These are phyloP conservation scores for Escovopsis sp. DNA, from an alignment of 2,329 filamentous ascomycete genomes.

Conservation along the genomic window DNA sequence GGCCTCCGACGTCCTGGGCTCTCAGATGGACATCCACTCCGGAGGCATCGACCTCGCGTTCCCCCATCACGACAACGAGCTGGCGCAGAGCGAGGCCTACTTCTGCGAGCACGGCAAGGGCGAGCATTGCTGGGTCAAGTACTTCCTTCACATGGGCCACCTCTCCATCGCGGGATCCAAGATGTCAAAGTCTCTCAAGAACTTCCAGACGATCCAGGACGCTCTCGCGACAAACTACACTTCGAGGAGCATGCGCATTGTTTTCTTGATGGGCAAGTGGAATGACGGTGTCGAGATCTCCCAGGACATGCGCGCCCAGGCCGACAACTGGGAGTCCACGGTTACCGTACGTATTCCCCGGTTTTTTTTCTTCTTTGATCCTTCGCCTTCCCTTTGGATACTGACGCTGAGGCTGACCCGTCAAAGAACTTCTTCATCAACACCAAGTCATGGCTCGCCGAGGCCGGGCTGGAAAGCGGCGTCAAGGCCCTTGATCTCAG, in stretches of 20 bases:
- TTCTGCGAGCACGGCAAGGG: slow-evolving; percentile 40
- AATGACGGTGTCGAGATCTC: slow-evolving; percentile 86
- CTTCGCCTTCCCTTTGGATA: not conserved
- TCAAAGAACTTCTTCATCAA: slow-evolving; percentile 43
- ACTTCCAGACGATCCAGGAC: slow-evolving; percentile 86
- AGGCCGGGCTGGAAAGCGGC: slow-evolving; percentile 22
- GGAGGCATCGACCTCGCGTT: slow-evolving; percentile 86
- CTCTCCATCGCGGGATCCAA: slow-evolving; percentile 73
- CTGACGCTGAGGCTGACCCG: slow-evolving; percentile 7
- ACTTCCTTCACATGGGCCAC: slow-evolving; percentile 93
- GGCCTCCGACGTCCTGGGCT: slow-evolving; percentile 77
- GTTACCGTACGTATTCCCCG: slow-evolving; percentile 39
- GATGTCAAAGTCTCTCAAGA: slow-evolving; percentile 93
- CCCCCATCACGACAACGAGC: slow-evolving; percentile 85
- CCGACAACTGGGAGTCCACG: slow-evolving; percentile 65
- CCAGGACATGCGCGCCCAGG: slow-evolving; percentile 60
- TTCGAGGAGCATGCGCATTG: slow-evolving; percentile 63
- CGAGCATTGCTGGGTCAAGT: slow-evolving; percentile 75
- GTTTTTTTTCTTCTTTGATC: too few species aligned
- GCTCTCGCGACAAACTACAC: slow-evolving; percentile 60
- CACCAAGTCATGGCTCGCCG: slow-evolving; percentile 37
- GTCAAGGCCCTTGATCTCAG: slow-evolving; percentile 25
- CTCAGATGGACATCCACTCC: slow-evolving; percentile 81
- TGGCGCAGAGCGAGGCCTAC: slow-evolving; percentile 83
- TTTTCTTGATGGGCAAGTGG: slow-evolving; percentile 81